phyloP scores from a whole-genome alignment of 768 basidiomycete genomes.

The Suillus weaverae region DNA sequence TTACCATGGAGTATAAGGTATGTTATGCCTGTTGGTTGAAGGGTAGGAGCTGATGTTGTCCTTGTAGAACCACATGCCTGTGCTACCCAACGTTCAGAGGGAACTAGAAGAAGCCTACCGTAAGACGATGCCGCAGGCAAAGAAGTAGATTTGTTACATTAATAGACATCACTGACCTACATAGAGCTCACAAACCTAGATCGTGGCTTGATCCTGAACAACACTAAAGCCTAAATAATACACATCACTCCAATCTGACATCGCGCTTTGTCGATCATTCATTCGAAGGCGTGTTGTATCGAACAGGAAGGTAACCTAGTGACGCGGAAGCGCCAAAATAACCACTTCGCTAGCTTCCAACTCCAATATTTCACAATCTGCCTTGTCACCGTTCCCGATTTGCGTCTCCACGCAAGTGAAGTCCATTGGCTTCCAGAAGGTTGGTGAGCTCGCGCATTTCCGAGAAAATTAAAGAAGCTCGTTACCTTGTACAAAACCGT shows the following conservation, averaged over 20 bases:
- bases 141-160: slow-evolving; percentile 53
- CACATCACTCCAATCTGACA: background rate
- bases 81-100: slow-evolving; percentile 82
- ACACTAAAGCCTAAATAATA: background rate
- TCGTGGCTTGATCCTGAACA: background rate
- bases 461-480: slow-evolving; percentile 3
- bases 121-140: slow-evolving; percentile 68
- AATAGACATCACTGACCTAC: slow-evolving; percentile 5
- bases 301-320: background rate
- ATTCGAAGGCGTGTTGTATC: background rate
- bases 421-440: slow-evolving; percentile 58
- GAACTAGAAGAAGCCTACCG: slow-evolving; percentile 87
- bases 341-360: slow-evolving; percentile 37
- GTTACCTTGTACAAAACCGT: slow-evolving; percentile 72
- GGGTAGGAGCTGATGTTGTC: slow-evolving; percentile 1
- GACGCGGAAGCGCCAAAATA: slow-evolving; percentile 29
- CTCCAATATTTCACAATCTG: slow-evolving; percentile 87
- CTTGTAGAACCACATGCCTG: slow-evolving; percentile 71
- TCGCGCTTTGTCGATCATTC: background rate
- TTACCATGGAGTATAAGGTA: slow-evolving; percentile 79
- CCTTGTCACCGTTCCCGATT: slow-evolving; percentile 70
- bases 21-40: slow-evolving; percentile 17
- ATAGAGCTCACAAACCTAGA: background rate
- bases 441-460: slow-evolving; percentile 18
- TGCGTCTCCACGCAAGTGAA: slow-evolving; percentile 93